A percentile compares a stretch with the other conserved stretches of the same genome.
phyloP scores from a whole-genome alignment of 768 basidiomycete species.

The Amanita muscaria region DNA sequence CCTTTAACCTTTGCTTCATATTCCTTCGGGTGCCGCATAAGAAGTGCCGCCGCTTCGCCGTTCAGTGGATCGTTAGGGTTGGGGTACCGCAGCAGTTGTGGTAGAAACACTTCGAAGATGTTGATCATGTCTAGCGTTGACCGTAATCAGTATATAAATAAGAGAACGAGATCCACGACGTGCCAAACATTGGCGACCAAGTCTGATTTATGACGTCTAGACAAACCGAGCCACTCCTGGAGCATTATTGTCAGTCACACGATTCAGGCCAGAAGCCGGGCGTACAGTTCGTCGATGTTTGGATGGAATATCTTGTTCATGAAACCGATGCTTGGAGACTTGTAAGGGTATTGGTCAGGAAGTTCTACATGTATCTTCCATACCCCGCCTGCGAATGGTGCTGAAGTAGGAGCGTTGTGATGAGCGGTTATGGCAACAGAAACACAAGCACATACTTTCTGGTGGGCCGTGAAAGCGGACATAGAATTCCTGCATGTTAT shows the following conservation, averaged over 20 bases:
- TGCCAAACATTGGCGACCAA: constrained; percentile 99
- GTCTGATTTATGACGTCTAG: constrained; percentile 99
- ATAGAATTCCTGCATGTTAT: constrained; percentile 98
- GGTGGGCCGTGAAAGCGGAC: constrained; percentile 90
- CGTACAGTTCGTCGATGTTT: constrained; percentile 97
- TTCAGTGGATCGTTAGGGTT: constrained; percentile 98
- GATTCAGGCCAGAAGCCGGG: constrained; percentile 12
- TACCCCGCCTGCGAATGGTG: constrained; percentile 93
- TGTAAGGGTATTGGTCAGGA: constrained; percentile 97
- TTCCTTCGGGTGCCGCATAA: constrained; percentile 96
- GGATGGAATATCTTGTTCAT: constrained; percentile 99
- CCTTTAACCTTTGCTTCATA: constrained; percentile 94
- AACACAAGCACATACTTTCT: constrained; percentile 60
- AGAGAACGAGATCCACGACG: constrained; percentile 20
- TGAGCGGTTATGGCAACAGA: background rate
- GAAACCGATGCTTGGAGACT: constrained; percentile 97
- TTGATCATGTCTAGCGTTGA: constrained; percentile 85
- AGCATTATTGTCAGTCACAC: constrained; percentile 7
- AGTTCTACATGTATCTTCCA: constrained; percentile 99
- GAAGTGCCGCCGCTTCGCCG: constrained; percentile 92
- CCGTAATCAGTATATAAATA: background rate
- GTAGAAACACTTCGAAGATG: constrained; percentile 97
- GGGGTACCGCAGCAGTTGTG: constrained; percentile 93
- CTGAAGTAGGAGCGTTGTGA: constrained; percentile 34
- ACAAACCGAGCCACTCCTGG: constrained; percentile 96